phyloP scores from a whole-genome alignment of 495 filamentous ascomycete genomes.

The Penicillium odoratum region DNA sequence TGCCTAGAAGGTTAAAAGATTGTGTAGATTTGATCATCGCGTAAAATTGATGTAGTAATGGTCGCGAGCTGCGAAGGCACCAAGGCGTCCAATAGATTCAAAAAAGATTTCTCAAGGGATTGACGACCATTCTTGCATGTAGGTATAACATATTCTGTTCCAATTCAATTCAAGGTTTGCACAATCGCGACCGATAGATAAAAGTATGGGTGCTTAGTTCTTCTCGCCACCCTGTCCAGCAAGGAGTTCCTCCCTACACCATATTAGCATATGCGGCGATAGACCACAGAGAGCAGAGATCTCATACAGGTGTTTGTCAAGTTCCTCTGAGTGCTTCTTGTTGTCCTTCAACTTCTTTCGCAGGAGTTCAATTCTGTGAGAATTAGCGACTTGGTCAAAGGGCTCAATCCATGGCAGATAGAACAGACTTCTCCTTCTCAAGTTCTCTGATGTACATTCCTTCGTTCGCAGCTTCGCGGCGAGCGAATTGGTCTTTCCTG shows the following conservation, averaged over 20 bases:
- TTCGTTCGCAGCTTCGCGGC: slow-evolving; percentile 81
- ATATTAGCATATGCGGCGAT: not conserved
- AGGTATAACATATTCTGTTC: not conserved
- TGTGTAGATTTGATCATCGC: not conserved
- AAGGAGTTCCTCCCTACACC: slow-evolving; percentile 63
- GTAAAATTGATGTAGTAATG: not conserved
- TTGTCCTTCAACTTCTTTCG: slow-evolving; percentile 73
- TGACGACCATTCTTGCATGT: not conserved
- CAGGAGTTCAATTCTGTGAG: slow-evolving; percentile 53
- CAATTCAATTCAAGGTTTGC: too few relatives aligned
- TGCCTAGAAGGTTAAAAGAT: not conserved
- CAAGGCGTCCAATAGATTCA: not conserved
- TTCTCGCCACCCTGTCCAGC: slow-evolving; percentile 69
- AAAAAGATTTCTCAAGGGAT: not conserved
- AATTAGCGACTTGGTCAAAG: slow-evolving; percentile 5
- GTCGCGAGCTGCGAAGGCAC: not conserved
- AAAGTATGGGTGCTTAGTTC: slow-evolving; percentile 49
- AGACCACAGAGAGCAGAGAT: too few relatives aligned
- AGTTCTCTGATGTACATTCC: slow-evolving; percentile 70
- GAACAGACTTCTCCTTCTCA: slow-evolving; percentile 70
- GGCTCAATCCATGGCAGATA: not conserved
- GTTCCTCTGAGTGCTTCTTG: slow-evolving; percentile 70
- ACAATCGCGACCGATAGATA: not conserved
- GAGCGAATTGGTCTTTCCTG: slow-evolving; percentile 77
- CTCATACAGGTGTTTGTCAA: slow-evolving; percentile 76